These are phyloP conservation scores for Inosperma sp. DNA, from an alignment of 768 basidiomycete genomes.

Conservation along the genomic window DNA sequence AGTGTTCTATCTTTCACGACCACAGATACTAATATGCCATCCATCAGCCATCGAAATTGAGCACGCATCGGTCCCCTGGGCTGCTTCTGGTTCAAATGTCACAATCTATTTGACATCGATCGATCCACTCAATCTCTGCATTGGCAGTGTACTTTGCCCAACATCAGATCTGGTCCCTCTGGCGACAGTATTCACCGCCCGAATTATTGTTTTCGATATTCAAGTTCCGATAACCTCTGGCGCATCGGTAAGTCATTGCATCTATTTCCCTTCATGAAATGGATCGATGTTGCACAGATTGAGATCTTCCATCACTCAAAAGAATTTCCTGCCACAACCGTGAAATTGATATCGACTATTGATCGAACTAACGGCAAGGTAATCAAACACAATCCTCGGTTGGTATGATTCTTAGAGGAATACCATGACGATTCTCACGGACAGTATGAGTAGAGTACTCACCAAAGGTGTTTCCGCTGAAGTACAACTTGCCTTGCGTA, in stretches of 20 bases:
- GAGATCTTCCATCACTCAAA: slow-evolving; percentile 94
- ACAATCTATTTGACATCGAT: slow-evolving; percentile 79
- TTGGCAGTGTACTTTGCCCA: slow-evolving; percentile 88
- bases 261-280: background rate
- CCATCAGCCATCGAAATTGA: slow-evolving; percentile 81
- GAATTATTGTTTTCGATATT: slow-evolving; percentile 92
- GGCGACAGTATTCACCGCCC: slow-evolving; percentile 71
- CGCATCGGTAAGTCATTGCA: slow-evolving; percentile 56
- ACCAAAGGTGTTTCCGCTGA: slow-evolving; percentile 83
- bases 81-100: slow-evolving; percentile 85
- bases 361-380: slow-evolving; percentile 76
- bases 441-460: slow-evolving; percentile 55
- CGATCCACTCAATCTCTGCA: slow-evolving; percentile 79
- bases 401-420: slow-evolving; percentile 20
- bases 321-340: slow-evolving; percentile 86
- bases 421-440: background rate
- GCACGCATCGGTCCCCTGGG: slow-evolving; percentile 74
- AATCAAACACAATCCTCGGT: slow-evolving; percentile 80
- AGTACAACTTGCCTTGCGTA: slow-evolving; percentile 74
- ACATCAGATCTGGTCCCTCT: slow-evolving; percentile 68
- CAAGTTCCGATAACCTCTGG: slow-evolving; percentile 85
- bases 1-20: slow-evolving; percentile 8
- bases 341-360: slow-evolving; percentile 70
- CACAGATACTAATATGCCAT: background rate
- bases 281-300: slow-evolving; percentile 44